A percentile compares a stretch with the other conserved stretches of the same genome.
Evolutionary conservation across 2,329 filamentous ascomycete species (phyloP).

Genomic region (Neopestalotiopsis clavispora): DNA sequence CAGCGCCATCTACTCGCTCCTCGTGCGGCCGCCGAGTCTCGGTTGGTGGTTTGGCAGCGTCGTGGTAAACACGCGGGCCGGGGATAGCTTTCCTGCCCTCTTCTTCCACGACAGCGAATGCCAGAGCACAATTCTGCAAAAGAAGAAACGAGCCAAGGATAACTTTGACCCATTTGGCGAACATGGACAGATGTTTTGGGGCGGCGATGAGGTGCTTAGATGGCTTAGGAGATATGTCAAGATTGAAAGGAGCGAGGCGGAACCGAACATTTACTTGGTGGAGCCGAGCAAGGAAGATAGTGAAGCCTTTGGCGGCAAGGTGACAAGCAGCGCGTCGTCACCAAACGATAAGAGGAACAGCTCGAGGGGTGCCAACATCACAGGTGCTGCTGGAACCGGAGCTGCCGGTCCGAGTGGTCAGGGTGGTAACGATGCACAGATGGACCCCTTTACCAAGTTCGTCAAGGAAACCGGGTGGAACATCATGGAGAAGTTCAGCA

Average conservation of each 20-base stretch:
- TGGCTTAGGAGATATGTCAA: slow-evolving; percentile 87
- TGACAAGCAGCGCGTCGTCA: slow-evolving; percentile 51
- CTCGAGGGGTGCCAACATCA: slow-evolving; percentile 33
- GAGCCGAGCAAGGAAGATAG: slow-evolving; percentile 87
- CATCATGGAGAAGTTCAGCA: slow-evolving; percentile 93
- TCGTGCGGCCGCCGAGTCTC: slow-evolving; percentile 88
- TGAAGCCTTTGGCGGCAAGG: slow-evolving; percentile 74
- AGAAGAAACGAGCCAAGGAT: slow-evolving; percentile 83
- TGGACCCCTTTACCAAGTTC: slow-evolving; percentile 93
- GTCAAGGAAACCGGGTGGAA: slow-evolving; percentile 97
- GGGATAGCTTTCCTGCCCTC: slow-evolving; percentile 91
- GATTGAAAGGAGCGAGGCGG: slow-evolving; percentile 82
- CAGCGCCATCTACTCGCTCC: slow-evolving; percentile 85
- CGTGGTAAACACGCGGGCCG: slow-evolving; percentile 87
- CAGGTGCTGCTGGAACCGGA: slow-evolving; percentile 42
- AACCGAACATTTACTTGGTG: slow-evolving; percentile 89
- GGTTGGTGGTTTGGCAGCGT: slow-evolving; percentile 99
- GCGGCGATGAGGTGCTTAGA: slow-evolving; percentile 89
- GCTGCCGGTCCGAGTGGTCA: slow-evolving; percentile 42
- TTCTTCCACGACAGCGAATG: slow-evolving; percentile 99
- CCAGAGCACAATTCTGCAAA: slow-evolving; percentile 91
- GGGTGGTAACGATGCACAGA: slow-evolving; percentile 66
- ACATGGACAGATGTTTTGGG: slow-evolving; percentile 91
- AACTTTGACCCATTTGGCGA: slow-evolving; percentile 91
- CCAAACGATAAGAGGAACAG: slow-evolving; percentile 47